Conservation (phyloP, 306 rosid genomes). For the Lathyrus sativus region DNA sequence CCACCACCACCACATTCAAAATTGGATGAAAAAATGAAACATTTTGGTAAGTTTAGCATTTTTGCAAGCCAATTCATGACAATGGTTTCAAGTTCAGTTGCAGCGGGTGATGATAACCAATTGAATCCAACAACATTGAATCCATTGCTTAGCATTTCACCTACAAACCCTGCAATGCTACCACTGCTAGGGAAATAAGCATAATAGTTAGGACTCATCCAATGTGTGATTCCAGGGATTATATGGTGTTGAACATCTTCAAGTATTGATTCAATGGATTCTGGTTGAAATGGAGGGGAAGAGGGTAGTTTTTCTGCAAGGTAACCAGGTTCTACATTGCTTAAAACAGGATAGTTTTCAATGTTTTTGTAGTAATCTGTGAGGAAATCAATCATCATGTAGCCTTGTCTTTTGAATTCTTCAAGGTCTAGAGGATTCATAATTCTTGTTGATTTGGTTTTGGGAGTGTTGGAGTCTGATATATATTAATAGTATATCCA, state of each 20-base stretch:
- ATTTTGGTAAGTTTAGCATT: constrained; percentile 46
- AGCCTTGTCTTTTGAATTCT: constrained; percentile 62
- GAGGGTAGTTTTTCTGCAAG: constrained; percentile 44
- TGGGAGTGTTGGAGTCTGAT: too few species aligned
- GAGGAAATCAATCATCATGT: constrained; percentile 63
- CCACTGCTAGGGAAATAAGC: constrained; percentile 56
- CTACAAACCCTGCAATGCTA: constrained; percentile 62
- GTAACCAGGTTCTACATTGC: constrained; percentile 53
- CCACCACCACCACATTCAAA: constrained; percentile 58
- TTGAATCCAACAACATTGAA: constrained; percentile 62
- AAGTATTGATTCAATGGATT: constrained; percentile 56
- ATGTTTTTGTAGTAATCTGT: constrained; percentile 54
- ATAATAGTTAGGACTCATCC: constrained; percentile 61
- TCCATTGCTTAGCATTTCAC: constrained; percentile 61
- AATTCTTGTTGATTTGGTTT: not conserved
- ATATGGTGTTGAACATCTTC: constrained; percentile 49
- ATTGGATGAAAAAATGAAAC: constrained; percentile 44
- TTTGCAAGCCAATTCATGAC: constrained; percentile 74
- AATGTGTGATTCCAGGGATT: constrained; percentile 69
- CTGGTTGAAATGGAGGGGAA: constrained; percentile 50
- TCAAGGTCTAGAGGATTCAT: constrained; percentile 54
- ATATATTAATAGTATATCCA: too few species aligned
- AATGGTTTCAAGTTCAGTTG: constrained; percentile 62
- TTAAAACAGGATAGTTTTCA: constrained; percentile 48
- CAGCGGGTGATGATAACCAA: constrained; percentile 69